Evolutionary conservation across 1,284 basidiomycete species (phyloP).

Genomic region (Trichosporon asahii): DNA sequence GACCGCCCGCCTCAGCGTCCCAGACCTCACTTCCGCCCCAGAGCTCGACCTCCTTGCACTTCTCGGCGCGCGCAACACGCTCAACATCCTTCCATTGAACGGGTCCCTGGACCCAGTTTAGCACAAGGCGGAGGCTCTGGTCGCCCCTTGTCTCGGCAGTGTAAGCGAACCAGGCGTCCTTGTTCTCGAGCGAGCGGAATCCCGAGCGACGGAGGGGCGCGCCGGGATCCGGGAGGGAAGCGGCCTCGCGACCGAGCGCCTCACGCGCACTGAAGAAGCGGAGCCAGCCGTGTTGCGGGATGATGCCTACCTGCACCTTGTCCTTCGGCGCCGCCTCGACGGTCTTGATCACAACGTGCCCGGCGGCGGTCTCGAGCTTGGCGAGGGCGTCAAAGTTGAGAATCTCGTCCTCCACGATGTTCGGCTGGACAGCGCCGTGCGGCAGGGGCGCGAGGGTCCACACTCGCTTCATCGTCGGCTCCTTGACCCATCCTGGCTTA

Average conservation of each 20-base stretch:
- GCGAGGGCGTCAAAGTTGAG: neutral
- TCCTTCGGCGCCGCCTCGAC: neutral
- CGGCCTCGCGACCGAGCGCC: conserved; percentile 6
- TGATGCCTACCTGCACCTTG: conserved; percentile 5
- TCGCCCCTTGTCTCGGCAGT: neutral
- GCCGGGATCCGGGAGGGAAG: neutral
- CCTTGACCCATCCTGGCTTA: conserved; percentile 13
- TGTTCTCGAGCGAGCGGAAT: neutral
- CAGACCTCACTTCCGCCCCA: conserved; percentile 14
- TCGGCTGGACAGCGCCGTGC: neutral
- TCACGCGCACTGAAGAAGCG: conserved; percentile 9
- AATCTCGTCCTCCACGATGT: neutral
- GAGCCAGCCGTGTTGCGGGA: conserved; percentile 15
- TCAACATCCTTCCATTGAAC: conserved; percentile 9
- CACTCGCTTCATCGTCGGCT: neutral
- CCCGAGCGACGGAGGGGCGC: neutral
- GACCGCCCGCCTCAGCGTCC: conserved; percentile 8
- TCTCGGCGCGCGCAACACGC: conserved; percentile 10
- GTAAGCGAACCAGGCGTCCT: neutral
- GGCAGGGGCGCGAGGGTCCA: conserved; percentile 8
- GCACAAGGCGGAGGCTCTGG: neutral
- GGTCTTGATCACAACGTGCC: neutral
- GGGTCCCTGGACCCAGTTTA: neutral
- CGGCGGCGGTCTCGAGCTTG: neutral
- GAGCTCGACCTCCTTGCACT: conserved; percentile 16